Percentiles rank a stretch among this genome's conserved stretches.
phyloP scores from a whole-genome alignment of 345 rosid species.

The Eutrema heterophyllum region DNA sequence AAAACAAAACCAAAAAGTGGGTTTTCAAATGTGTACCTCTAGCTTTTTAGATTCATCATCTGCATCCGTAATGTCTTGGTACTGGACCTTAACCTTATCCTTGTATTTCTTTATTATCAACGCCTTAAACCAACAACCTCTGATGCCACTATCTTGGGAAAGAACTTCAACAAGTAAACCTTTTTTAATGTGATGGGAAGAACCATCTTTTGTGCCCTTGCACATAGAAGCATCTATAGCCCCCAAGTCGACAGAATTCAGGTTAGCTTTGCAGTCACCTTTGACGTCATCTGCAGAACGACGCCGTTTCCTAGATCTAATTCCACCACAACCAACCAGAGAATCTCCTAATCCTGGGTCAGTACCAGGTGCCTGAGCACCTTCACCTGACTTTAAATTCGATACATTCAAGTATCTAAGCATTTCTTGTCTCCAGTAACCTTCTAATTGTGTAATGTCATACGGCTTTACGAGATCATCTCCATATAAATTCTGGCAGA shows the following conservation, averaged over 20 bases:
- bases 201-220: conserved; percentile 16
- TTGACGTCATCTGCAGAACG: conserved; percentile 21
- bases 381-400: conserved; percentile 16
- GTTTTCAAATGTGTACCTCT: conserved; percentile 40
- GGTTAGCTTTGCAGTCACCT: conserved; percentile 27
- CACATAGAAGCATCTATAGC: conserved; percentile 17
- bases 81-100: conserved; percentile 74
- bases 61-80: conserved; percentile 64
- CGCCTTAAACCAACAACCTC: conserved; percentile 87
- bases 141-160: conserved; percentile 77
- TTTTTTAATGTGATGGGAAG: conserved; percentile 31
- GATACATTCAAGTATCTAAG: conserved; percentile 33
- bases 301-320: conserved; percentile 49
- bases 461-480: conserved; percentile 59
- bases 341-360: conserved; percentile 20
- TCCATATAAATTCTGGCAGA: conserved; percentile 57
- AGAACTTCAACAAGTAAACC: conserved; percentile 73
- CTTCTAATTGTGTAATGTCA: conserved; percentile 60
- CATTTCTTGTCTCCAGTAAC: conserved; percentile 76
- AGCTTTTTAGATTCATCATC: conserved; percentile 58
- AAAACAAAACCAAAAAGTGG: neutral
- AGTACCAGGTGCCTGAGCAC: conserved; percentile 19
- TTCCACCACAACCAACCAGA: conserved; percentile 29
- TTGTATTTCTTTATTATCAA: conserved; percentile 52
- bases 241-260: conserved; percentile 10